These are phyloP conservation scores for Spathaspora arborariae DNA, from an alignment of 805 yeast species.

Conservation along the genomic window DNA sequence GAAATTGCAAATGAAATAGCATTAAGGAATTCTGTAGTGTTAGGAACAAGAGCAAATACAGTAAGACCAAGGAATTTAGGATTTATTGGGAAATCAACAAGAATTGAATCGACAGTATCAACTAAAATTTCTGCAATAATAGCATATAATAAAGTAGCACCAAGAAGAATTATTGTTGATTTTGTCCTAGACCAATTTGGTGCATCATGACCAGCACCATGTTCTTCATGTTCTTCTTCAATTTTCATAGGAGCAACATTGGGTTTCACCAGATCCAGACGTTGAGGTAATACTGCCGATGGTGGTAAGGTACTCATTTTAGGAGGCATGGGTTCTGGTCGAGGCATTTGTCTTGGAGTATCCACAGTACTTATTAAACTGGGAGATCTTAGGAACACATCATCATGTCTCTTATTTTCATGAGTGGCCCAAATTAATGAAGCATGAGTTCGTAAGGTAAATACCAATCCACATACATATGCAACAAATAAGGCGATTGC, in stretches of 20 bases:
- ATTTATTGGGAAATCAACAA: conserved; percentile 71
- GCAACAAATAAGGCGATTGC: conserved; percentile 79
- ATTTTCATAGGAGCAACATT: background rate
- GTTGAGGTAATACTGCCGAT: conserved; percentile 9
- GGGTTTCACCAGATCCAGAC: too few relatives aligned
- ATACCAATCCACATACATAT: conserved; percentile 84
- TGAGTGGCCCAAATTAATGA: conserved; percentile 85
- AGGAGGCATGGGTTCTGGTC: conserved; percentile 6
- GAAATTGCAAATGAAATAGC: conserved; percentile 95
- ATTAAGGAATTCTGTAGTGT: conserved; percentile 93
- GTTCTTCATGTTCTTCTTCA: conserved; percentile 19
- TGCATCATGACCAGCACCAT: conserved; percentile 82
- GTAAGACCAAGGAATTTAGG: conserved; percentile 93
- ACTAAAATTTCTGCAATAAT: conserved; percentile 92
- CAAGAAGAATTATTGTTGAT: conserved; percentile 74
- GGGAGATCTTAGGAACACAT: conserved; percentile 29
- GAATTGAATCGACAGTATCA: conserved; percentile 85
- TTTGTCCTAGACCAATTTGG: conserved; percentile 94
- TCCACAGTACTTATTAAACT: conserved; percentile 28
- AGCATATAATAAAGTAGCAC: conserved; percentile 86
- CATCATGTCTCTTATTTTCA: conserved; percentile 25
- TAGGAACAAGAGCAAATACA: conserved; percentile 93
- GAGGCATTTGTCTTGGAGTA: conserved; percentile 10
- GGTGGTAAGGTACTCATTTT: conserved; percentile 11
- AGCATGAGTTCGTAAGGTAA: conserved; percentile 94